Evolutionary conservation across 768 basidiomycete species (phyloP).

Genomic region (Leucogyrophana mollusca): DNA sequence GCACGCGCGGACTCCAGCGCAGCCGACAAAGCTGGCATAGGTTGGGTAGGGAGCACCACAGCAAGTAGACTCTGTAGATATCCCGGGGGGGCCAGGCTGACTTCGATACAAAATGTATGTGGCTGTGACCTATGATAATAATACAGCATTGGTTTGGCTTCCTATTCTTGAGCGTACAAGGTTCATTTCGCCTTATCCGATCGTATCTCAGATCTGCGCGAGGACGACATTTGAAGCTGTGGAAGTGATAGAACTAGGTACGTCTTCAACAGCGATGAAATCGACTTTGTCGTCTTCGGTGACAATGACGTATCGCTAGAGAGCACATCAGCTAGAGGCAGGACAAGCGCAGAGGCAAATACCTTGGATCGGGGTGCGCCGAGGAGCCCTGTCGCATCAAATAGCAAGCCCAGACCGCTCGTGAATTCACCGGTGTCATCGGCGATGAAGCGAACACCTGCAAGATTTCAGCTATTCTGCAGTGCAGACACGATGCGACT

Average conservation of each 20-base stretch:
- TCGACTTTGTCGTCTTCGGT: conserved; percentile 57
- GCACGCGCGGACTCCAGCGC: no score
- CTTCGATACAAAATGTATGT: no score
- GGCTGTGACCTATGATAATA: no score
- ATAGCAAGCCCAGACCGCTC: conserved; percentile 53
- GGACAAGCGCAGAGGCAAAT: no score
- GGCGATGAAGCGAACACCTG: conserved; percentile 60
- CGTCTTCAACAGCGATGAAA: conserved; percentile 51
- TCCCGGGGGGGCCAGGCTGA: no score
- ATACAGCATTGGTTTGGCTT: no score
- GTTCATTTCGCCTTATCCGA: no score
- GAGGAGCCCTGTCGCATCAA: conserved; percentile 60
- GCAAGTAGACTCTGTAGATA: no score
- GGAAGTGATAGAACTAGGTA: conserved; percentile 44
- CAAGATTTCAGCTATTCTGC: not conserved
- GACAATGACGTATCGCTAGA: conserved; percentile 55
- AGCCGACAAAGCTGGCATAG: no score
- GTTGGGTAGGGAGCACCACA: no score
- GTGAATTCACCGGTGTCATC: conserved; percentile 67
- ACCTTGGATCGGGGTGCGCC: conserved; percentile 71
- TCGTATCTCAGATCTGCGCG: conserved; percentile 24
- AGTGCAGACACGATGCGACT: conserved; percentile 6
- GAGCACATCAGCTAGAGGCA: no score
- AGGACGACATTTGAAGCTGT: conserved; percentile 52
- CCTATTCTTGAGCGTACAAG: no score